Evolutionary conservation across 2,329 filamentous ascomycete genomes (phyloP), one percentile per base, ranked within the genome.

Genomic region (Epicoccum nigrum): DNA sequence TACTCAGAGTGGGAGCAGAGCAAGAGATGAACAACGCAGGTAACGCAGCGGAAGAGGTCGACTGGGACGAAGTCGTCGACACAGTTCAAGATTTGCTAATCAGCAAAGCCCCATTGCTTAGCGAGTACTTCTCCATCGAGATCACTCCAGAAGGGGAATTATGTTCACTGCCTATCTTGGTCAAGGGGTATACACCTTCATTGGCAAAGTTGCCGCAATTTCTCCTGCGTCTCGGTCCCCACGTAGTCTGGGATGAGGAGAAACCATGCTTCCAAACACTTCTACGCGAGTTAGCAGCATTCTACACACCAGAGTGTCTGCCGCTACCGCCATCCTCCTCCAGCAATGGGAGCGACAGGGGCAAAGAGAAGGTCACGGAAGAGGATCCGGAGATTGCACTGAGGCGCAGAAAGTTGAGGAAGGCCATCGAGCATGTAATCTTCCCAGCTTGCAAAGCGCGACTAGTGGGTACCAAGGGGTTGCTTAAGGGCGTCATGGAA

Each of bases 61-160:
- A 92, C 32, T 84, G 87, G 59, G 77, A 83, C 0, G 80, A 84
- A 28, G 83, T 92, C 0, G 85, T 90, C 1, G 77, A 85, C 4
- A 79, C 81, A 3, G 86, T 96, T 3, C 77, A 81, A 0, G 73
- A 80, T 2, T 86, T 92, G 59, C 79, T 97, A 2, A 81, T 95
- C 25, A 83, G 87, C 58, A 84, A 88, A 9, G 82, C 89, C 28
- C 88, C 93, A 64, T 95, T 99, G 90, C 82, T 99, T 1, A 79
- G 83, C 2, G 94, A 99, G 73, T 99, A 99, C 74, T 97, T 99
- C 72, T 88, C 87, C 1, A 77, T 99, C 35, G 86, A 93, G 46
- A 86, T 99, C 28, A 89, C 89, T 0, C 84, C 86, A 1, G 80
- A 88, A 0, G 93, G 92, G 11, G 84, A 93, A 45, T 78, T 99